These are phyloP conservation scores for Fusarium humuli DNA, from an alignment of 2,329 filamentous ascomycete species.

Conservation along the genomic window DNA sequence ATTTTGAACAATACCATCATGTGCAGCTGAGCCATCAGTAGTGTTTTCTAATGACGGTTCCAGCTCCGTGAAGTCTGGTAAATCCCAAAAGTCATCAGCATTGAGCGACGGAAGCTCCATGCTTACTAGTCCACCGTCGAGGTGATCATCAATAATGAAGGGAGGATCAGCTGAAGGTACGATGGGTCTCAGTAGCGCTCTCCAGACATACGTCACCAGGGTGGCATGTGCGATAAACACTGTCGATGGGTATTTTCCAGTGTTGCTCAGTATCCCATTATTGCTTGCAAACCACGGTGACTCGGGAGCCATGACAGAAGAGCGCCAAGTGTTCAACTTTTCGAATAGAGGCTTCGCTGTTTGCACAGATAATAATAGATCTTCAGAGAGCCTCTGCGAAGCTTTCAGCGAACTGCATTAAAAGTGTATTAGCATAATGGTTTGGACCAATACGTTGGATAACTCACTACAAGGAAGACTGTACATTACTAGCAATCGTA, in stretches of 20 bases:
- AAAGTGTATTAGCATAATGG: neutral
- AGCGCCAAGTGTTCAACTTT: neutral
- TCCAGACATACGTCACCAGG: neutral
- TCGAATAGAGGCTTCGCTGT: neutral
- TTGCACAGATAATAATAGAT: neutral
- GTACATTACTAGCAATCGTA: neutral
- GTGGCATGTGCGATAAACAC: neutral
- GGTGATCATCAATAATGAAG: neutral
- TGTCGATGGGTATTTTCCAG: neutral
- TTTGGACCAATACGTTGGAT: accelerated
- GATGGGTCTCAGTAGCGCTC: neutral
- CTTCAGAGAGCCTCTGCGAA: neutral
- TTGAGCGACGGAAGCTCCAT: neutral
- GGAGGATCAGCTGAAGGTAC: neutral
- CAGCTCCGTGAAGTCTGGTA: neutral
- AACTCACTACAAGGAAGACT: neutral
- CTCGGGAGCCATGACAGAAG: neutral
- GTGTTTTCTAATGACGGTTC: neutral
- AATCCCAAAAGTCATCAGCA: neutral
- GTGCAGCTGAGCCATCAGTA: neutral
- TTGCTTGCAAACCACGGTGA: neutral
- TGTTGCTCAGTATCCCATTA: neutral
- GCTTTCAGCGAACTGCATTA: neutral
- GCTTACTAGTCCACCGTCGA: neutral
- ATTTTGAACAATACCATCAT: neutral